phyloP scores from a whole-genome alignment of 2,329 filamentous ascomycete genomes.

The Neobulgaria alba region DNA sequence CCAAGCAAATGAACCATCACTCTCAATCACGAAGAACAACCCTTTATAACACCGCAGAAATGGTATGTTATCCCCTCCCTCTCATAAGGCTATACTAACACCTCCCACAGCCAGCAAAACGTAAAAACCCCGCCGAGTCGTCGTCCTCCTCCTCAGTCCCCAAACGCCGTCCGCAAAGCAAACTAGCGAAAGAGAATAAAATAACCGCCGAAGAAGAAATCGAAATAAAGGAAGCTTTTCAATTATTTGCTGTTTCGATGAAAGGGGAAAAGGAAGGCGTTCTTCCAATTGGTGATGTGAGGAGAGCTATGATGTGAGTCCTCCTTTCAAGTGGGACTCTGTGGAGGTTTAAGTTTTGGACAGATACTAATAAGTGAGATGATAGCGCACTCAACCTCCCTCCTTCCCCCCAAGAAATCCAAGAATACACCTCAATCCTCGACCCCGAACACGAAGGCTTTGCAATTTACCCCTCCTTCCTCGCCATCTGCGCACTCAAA shows the following conservation, averaged over 20 bases:
- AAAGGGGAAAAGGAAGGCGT: conserved; percentile 61
- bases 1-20: too few species aligned
- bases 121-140: conserved; percentile 16
- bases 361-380: too few species aligned
- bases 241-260: conserved; percentile 66
- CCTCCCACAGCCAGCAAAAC: conserved; percentile 25
- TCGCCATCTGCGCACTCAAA: conserved; percentile 83
- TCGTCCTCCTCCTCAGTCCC: conserved; percentile 31
- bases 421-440: conserved; percentile 69
- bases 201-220: conserved; percentile 75
- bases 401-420: conserved; percentile 57
- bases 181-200: conserved; percentile 86
- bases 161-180: conserved; percentile 53
- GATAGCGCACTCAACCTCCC: conserved; percentile 77
- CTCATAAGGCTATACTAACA: too few species aligned
- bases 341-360: too few species aligned
- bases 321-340: too few species aligned
- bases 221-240: conserved; percentile 86
- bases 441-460: conserved; percentile 76
- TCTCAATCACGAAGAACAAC: too few species aligned
- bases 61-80: too few species aligned
- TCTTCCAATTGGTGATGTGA: conserved; percentile 39
- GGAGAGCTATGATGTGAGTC: conserved; percentile 61
- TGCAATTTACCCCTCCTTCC: conserved; percentile 71
- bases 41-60: too few species aligned